Percentiles rank a stretch among this genome's conserved stretches.
These are phyloP conservation scores for Gnomoniopsis sp. DNA, from an alignment of 2,329 filamentous ascomycete species.

Conservation along the genomic window DNA sequence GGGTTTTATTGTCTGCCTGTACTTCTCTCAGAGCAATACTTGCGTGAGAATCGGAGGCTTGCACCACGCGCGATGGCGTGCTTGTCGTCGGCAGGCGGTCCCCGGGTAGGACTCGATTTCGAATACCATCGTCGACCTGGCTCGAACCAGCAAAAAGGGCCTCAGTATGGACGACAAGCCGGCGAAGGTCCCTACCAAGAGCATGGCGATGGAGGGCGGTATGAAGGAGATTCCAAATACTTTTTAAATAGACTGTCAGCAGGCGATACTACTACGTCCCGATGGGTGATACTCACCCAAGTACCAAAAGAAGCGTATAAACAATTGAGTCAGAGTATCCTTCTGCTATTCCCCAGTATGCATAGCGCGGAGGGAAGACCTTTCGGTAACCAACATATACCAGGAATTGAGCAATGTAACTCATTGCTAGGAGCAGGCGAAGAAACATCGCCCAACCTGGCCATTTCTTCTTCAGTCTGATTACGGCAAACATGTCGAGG, in stretches of 20 bases:
- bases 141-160: neutral
- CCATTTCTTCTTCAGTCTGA: conserved; percentile 28
- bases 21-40: neutral
- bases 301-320: conserved; percentile 34
- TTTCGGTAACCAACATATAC: conserved; percentile 31
- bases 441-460: conserved; percentile 29
- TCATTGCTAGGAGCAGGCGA: conserved; percentile 29
- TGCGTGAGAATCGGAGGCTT: neutral
- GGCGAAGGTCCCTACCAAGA: neutral
- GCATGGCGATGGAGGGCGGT: conserved; percentile 7
- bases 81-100: neutral
- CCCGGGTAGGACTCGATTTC: neutral
- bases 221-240: conserved; percentile 14
- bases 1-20: neutral
- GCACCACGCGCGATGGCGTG: neutral
- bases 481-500: conserved; percentile 33
- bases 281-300: conserved; percentile 27
- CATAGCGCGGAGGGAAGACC: conserved; percentile 34
- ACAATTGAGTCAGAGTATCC: conserved; percentile 29
- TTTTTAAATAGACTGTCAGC: neutral
- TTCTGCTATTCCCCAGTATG: conserved; percentile 33
- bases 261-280: neutral
- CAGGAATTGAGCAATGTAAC: conserved; percentile 33
- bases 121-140: neutral
- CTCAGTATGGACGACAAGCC: neutral